These are phyloP conservation scores for Sclerospora graminicola DNA, from an alignment of 352 stramenopile species.

Conservation along the genomic window DNA sequence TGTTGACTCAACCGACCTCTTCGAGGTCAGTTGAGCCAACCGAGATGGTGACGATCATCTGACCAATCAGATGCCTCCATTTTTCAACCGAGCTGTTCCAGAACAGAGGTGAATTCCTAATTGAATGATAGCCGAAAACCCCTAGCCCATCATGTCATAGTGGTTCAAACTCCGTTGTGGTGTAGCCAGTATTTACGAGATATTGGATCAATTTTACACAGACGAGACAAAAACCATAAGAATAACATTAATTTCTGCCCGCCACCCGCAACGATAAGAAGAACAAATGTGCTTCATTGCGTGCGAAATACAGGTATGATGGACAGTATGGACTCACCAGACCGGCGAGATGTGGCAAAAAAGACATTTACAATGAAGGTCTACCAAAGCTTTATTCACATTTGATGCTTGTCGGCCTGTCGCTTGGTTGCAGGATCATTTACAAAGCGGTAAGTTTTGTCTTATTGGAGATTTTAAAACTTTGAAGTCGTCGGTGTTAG, in stretches of 20 bases:
- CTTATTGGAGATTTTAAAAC: slow-evolving; percentile 64
- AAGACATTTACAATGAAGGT: slow-evolving; percentile 44
- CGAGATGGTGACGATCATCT: too few relatives aligned
- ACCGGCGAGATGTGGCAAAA: slow-evolving; percentile 35
- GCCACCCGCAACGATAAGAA: slow-evolving; percentile 51
- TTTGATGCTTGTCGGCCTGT: slow-evolving; percentile 45
- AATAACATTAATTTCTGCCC: slow-evolving; percentile 52
- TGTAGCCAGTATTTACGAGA: too few relatives aligned
- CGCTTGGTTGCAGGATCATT: slow-evolving; percentile 36
- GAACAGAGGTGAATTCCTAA: too few relatives aligned
- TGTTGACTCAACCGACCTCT: too few relatives aligned
- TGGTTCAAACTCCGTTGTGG: too few relatives aligned
- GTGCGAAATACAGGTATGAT: slow-evolving; percentile 38
- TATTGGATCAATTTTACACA: too few relatives aligned
- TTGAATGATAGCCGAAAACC: too few relatives aligned
- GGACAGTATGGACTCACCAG: slow-evolving; percentile 34
- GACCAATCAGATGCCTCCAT: too few relatives aligned
- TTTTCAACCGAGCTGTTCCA: too few relatives aligned
- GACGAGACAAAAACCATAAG: too few relatives aligned
- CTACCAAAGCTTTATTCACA: slow-evolving; percentile 58
- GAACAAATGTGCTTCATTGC: slow-evolving; percentile 66
- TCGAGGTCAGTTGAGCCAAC: too few relatives aligned
- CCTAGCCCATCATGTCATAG: too few relatives aligned
- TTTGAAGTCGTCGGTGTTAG: slow-evolving; percentile 64
- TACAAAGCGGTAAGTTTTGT: slow-evolving; percentile 63